Conservation (phyloP, 2,329 filamentous ascomycete genomes). For the Phialophora macrospora region DNA sequence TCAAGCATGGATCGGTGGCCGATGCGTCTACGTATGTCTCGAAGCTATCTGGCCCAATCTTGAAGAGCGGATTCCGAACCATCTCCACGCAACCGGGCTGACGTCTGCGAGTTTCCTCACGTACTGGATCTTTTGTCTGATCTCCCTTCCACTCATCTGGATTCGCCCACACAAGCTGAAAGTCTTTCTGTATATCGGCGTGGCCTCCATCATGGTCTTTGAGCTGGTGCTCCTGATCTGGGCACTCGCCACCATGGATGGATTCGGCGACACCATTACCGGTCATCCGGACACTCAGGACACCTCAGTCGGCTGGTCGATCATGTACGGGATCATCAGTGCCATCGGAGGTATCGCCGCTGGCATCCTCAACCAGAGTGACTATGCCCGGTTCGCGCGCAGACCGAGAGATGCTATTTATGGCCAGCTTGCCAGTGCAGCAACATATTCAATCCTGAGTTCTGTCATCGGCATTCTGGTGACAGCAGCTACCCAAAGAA, state of each 20-base stretch:
- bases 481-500: conserved; percentile 43
- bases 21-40: conserved; percentile 55
- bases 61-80: conserved; percentile 50
- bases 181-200: conserved; percentile 51
- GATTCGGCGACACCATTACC: conserved; percentile 39
- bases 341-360: conserved; percentile 53
- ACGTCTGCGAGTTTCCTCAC: conserved; percentile 53
- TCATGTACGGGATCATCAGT: conserved; percentile 46
- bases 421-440: conserved; percentile 46
- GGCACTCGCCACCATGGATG: conserved; percentile 45
- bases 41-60: conserved; percentile 54
- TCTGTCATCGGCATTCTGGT: conserved; percentile 49
- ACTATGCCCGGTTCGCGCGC: conserved; percentile 53
- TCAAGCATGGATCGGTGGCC: conserved; percentile 50
- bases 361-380: conserved; percentile 53
- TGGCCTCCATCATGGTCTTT: conserved; percentile 49
- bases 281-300: conserved; percentile 27
- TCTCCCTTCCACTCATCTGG: conserved; percentile 53
- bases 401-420: conserved; percentile 50
- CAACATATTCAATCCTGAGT: conserved; percentile 49
- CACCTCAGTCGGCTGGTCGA: conserved; percentile 28
- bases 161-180: conserved; percentile 53
- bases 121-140: conserved; percentile 53
- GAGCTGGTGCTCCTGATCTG: conserved; percentile 47
- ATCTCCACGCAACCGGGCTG: conserved; percentile 42